phyloP scores from a whole-genome alignment of 164 flowering plant genomes.

The Piper longum region DNA sequence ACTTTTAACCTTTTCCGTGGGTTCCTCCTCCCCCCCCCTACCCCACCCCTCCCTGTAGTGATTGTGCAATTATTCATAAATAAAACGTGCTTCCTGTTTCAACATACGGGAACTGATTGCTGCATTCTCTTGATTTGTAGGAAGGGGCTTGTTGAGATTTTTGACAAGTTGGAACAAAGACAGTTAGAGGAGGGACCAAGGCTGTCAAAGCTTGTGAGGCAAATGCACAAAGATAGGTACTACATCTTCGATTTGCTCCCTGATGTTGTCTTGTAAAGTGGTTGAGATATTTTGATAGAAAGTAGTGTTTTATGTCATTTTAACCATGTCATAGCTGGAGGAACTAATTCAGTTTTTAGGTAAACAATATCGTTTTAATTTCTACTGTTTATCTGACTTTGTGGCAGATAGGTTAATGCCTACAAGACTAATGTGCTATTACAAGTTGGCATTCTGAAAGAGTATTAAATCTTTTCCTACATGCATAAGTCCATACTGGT shows the following conservation, averaged over 20 bases:
- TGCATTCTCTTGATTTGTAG: conserved; percentile 20
- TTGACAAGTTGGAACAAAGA: conserved; percentile 67
- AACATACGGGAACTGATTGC: too few relatives aligned
- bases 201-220: conserved; percentile 33
- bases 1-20: not conserved
- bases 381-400: not conserved
- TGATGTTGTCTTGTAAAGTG: not conserved
- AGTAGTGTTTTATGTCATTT: not conserved
- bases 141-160: conserved; percentile 70
- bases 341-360: not conserved
- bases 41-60: too few relatives aligned
- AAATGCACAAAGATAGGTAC: conserved; percentile 69
- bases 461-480: too few relatives aligned
- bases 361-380: too few relatives aligned
- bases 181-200: conserved; percentile 36
- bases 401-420: not conserved
- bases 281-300: not conserved
- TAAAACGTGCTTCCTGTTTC: not conserved
- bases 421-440: not conserved
- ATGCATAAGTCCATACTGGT: too few relatives aligned
- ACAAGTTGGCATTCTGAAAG: not conserved
- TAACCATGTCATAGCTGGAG: not conserved
- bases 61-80: not conserved
- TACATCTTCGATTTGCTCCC: not conserved
- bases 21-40: not conserved